Evolutionary conservation across 2,329 filamentous ascomycete genomes (phyloP), one percentile per base, ranked within the genome.

Genomic region (Monosporascus sp.): DNA sequence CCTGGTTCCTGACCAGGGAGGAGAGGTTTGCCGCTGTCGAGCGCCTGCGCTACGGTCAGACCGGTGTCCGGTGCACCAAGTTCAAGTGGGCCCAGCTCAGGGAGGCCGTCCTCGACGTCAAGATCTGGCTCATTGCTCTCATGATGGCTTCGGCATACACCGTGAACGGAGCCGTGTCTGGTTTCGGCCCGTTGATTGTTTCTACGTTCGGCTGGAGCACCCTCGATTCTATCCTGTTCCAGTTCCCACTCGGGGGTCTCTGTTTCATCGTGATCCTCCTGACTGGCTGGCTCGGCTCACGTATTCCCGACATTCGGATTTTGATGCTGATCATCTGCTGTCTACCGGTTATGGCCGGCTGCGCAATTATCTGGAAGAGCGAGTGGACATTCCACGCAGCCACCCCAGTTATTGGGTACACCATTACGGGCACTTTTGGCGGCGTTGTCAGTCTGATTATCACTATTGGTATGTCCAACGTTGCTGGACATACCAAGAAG

Each of bases 401-500:
- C 0, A 79, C 82, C 0, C 87, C 87, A 0, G 84, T 91, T 0
- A 78, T 82, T 0, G 88, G 87, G 1, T 91, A 90, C 65, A 82
- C 84, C 0, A 78, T 91, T 37, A 87, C 86, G 2, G 87, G 87
- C 0, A 88, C 86, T 58, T 91, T 90, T 58, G 87, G 86, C 0
- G 84, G 81, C 0, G 86, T 88, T 0, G 87, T 88, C 1, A 85
- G 81, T 44, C 72, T 81, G 43, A 73, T 75, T 50, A 78, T 81
- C 57, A 76, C 75, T 0, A 57, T 80, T 6, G 76, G 76, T 37
- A 78, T 78, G 75, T 80, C 81, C 11, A 91, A 91, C 58, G 86
- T 91, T 0, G 87, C 87, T 0, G 88, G 88, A 0, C 80, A 87
- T 24, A 91, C 87, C 0, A 91, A 91, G 72, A 91, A 91, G 74